phyloP scores from a whole-genome alignment of 129 eudicot genomes.

The Chrysanthemum lavandulifolium region DNA sequence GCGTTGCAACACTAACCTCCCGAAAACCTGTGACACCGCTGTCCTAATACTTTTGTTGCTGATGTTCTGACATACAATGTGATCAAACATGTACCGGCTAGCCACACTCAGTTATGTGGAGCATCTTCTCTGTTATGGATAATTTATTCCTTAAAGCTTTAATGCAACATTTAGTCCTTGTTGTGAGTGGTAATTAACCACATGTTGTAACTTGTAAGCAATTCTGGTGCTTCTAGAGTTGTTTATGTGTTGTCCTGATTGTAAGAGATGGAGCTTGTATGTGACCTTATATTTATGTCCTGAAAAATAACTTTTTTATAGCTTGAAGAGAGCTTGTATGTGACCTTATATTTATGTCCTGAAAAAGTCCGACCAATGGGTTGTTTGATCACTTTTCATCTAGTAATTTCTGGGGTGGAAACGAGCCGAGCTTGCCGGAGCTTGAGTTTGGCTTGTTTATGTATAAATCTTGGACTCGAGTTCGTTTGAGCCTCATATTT shows the following conservation, averaged over 20 bases:
- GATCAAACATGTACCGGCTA: slow-evolving; percentile 27
- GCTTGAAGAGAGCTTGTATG: no score
- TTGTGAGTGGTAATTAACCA: slow-evolving; percentile 34
- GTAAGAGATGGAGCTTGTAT: background rate
- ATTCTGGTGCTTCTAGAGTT: slow-evolving; percentile 10
- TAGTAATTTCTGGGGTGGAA: no score
- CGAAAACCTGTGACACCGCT: slow-evolving; percentile 45
- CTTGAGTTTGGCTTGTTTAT: no score
- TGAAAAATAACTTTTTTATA: background rate
- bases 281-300: slow-evolving; percentile 9
- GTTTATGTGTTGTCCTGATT: slow-evolving; percentile 4
- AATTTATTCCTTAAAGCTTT: slow-evolving; percentile 8
- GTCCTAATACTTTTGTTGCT: slow-evolving; percentile 28
- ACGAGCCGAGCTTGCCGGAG: no score
- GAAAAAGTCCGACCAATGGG: no score
- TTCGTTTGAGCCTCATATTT: no score
- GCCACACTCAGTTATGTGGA: background rate
- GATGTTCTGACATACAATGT: slow-evolving; percentile 18
- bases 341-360: no score
- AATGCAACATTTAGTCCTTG: slow-evolving; percentile 7
- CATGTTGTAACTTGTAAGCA: slow-evolving; percentile 29
- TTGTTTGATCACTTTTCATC: no score
- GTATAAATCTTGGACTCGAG: no score
- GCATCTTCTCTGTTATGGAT: slow-evolving; percentile 2
- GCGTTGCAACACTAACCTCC: slow-evolving; percentile 63